Percentiles rank a stretch among this genome's conserved stretches.
phyloP scores from a whole-genome alignment of 192 early-diverging fungal species.

The Linnemannia schmuckeri region DNA sequence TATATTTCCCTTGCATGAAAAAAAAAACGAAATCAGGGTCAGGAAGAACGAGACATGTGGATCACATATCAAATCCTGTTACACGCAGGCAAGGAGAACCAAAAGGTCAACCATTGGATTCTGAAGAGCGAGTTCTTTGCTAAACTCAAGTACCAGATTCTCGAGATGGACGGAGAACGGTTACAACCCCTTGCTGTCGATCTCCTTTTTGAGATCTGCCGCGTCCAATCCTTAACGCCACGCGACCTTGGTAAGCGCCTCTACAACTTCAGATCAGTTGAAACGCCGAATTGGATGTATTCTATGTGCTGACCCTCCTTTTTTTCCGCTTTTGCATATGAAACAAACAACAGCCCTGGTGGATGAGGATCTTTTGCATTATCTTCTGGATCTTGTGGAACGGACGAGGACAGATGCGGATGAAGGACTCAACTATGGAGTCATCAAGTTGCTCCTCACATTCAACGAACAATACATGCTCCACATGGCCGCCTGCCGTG shows the following conservation, averaged over 20 bases:
- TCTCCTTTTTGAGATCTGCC: slow-evolving; percentile 74
- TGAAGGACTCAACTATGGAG: slow-evolving; percentile 67
- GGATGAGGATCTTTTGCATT: slow-evolving; percentile 60
- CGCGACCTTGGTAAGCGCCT: slow-evolving; percentile 63
- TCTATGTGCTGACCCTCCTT: not conserved
- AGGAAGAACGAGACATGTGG: slow-evolving; percentile 52
- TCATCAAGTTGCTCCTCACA: slow-evolving; percentile 68
- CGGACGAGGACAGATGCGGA: slow-evolving; percentile 65
- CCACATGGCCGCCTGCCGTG: slow-evolving; percentile 56
- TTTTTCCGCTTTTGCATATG: not conserved
- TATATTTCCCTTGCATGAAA: not conserved
- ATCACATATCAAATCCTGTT: slow-evolving; percentile 61
- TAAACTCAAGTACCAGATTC: slow-evolving; percentile 65
- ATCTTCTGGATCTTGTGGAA: slow-evolving; percentile 72
- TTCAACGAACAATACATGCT: slow-evolving; percentile 80
- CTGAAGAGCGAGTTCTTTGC: slow-evolving; percentile 53
- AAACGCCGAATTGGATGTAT: not conserved
- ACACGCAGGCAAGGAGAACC: slow-evolving; percentile 63
- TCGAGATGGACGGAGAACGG: slow-evolving; percentile 31
- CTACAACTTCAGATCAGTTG: not conserved
- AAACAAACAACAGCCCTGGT: slow-evolving; percentile 56
- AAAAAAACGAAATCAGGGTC: slow-evolving; percentile 17
- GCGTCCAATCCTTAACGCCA: slow-evolving; percentile 63
- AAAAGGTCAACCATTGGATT: slow-evolving; percentile 60
- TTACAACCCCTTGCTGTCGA: slow-evolving; percentile 62